Percentiles rank a stretch among this genome's conserved stretches.
Conservation (phyloP, 2,329 filamentous ascomycete genomes). For the Aspergillus hortae region DNA sequence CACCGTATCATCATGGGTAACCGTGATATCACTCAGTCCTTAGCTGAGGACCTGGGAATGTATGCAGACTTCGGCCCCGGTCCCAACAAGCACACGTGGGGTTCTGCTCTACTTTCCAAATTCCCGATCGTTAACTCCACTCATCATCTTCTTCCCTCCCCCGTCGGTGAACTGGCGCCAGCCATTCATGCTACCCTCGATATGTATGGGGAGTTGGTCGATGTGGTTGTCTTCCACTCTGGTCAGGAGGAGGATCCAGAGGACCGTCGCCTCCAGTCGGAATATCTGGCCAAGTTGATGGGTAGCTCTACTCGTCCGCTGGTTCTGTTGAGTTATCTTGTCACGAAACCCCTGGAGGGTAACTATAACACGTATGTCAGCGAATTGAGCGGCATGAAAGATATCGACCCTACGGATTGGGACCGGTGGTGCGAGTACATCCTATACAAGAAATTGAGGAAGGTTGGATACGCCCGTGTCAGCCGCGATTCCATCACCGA, state of each 20-base stretch:
- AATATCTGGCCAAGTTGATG: constrained; percentile 88
- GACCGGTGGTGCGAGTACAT: constrained; percentile 99
- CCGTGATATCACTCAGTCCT: constrained; percentile 88
- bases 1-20: constrained; percentile 99
- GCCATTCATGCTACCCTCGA: constrained; percentile 96
- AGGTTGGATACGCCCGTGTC: constrained; percentile 85
- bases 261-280: constrained; percentile 78
- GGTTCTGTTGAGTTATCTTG: constrained; percentile 85
- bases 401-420: constrained; percentile 90
- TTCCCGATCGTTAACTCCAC: constrained; percentile 97
- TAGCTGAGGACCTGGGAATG: constrained; percentile 96
- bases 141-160: constrained; percentile 89
- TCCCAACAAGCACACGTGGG: constrained; percentile 99
- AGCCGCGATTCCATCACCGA: constrained; percentile 91
- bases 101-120: constrained; percentile 85
- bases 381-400: constrained; percentile 82
- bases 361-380: constrained; percentile 98
- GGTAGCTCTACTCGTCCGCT: constrained; percentile 73
- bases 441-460: constrained; percentile 81
- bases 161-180: constrained; percentile 89
- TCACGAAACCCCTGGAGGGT: constrained; percentile 82
- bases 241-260: constrained; percentile 96
- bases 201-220: constrained; percentile 82
- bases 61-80: constrained; percentile 97
- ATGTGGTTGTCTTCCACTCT: constrained; percentile 97